Percentiles rank a stretch among this genome's conserved stretches.
These are phyloP conservation scores for Cokeromyces recurvatus DNA, from an alignment of 371 early-diverging fungal genomes.

Conservation along the genomic window DNA sequence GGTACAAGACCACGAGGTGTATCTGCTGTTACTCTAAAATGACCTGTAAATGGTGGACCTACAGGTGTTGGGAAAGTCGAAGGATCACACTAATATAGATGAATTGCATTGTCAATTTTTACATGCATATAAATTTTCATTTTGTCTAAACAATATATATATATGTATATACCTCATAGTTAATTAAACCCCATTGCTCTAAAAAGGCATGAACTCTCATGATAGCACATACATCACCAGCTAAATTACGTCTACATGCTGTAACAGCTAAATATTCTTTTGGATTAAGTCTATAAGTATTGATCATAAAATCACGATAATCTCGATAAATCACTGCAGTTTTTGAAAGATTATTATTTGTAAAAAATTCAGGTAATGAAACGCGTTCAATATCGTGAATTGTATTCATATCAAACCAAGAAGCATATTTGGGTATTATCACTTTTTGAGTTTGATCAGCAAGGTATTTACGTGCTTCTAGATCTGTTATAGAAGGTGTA, in stretches of 20 bases:
- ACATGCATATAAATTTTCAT: too few relatives aligned
- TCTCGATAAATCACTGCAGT: constrained; percentile 91
- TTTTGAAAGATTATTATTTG: constrained; percentile 84
- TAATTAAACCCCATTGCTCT: constrained; percentile 99
- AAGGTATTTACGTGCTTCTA: constrained; percentile 69
- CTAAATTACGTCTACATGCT: constrained; percentile 90
- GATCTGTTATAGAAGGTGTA: constrained; percentile 44
- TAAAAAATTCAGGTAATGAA: constrained; percentile 95
- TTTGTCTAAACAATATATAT: too few relatives aligned
- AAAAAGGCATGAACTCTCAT: constrained; percentile 97
- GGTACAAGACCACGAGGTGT: constrained; percentile 92
- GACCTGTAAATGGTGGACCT: constrained; percentile 93
- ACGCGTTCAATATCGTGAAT: constrained; percentile 92
- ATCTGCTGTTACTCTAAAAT: constrained; percentile 93
- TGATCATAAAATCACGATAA: constrained; percentile 97
- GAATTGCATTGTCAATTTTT: neutral
- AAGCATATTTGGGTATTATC: constrained; percentile 80
- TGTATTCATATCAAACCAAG: constrained; percentile 87
- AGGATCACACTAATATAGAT: constrained; percentile 70
- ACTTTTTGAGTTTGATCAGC: constrained; percentile 72
- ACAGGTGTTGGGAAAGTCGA: constrained; percentile 90
- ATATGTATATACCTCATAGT: constrained; percentile 94
- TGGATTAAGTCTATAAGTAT: constrained; percentile 93
- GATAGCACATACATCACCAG: constrained; percentile 97
- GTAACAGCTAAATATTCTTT: constrained; percentile 95